Evolutionary conservation across 305 asterid genomes (phyloP).

Genomic region (Plantago coronopus): DNA sequence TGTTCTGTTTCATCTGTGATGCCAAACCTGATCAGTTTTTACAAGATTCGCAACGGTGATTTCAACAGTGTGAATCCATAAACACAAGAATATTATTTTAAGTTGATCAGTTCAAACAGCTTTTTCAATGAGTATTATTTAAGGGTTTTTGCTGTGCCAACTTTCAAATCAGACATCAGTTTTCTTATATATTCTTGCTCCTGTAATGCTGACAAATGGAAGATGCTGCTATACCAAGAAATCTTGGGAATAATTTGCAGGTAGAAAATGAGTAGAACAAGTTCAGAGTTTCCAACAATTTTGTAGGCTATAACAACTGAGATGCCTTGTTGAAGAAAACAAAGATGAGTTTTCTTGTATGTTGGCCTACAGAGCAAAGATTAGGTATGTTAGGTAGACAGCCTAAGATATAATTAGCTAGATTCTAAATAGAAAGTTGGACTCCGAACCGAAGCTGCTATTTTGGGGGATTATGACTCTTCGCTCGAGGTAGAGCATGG

Average conservation of each 20-base stretch:
- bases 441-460: no score
- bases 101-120: slow-evolving; percentile 8
- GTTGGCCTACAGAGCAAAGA: no score
- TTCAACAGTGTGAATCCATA: neutral
- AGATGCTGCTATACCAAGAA: slow-evolving; percentile 1
- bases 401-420: no score
- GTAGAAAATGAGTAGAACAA: neutral
- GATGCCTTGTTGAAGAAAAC: neutral
- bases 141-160: slow-evolving; percentile 1
- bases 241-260: neutral
- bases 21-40: neutral
- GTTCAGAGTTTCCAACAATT: neutral
- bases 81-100: neutral
- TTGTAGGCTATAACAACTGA: neutral
- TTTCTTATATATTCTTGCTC: neutral
- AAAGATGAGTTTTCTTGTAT: neutral
- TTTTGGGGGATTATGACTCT: no score
- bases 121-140: slow-evolving; percentile 4
- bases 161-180: slow-evolving; percentile 1
- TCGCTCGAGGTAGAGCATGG: no score
- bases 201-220: slow-evolving; percentile 1
- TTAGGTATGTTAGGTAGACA: no score
- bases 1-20: neutral
- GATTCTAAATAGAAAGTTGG: no score
- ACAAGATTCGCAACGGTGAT: slow-evolving; percentile 7